Percentiles rank a stretch among this genome's conserved stretches.
Evolutionary conservation across 768 basidiomycete species (phyloP).

Genomic region (Coprinopsis sp.): DNA sequence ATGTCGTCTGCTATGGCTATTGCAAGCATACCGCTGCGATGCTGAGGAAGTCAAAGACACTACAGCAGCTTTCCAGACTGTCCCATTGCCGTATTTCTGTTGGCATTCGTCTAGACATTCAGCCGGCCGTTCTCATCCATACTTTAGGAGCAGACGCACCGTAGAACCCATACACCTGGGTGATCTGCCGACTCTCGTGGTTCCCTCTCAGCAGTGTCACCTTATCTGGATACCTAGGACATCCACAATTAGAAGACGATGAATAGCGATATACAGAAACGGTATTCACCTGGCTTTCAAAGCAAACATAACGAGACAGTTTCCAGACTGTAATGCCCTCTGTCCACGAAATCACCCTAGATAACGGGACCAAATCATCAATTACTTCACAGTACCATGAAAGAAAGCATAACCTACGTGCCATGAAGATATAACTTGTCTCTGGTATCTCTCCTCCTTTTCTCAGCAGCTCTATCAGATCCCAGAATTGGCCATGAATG

Average conservation of each 20-base stretch:
- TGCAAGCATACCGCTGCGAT: slow-evolving; percentile 75
- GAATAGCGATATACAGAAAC: too few species aligned
- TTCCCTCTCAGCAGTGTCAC: slow-evolving; percentile 92
- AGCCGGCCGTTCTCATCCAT: not conserved
- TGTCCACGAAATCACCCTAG: slow-evolving; percentile 96
- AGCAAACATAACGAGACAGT: slow-evolving; percentile 86
- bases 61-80: slow-evolving; percentile 98
- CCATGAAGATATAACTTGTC: slow-evolving; percentile 95
- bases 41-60: slow-evolving; percentile 93
- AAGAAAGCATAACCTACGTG: slow-evolving; percentile 47
- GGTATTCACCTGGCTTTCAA: slow-evolving; percentile 76
- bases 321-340: slow-evolving; percentile 94
- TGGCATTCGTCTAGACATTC: slow-evolving; percentile 80
- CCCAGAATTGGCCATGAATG: slow-evolving; percentile 98
- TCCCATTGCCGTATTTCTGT: slow-evolving; percentile 93
- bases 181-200: slow-evolving; percentile 96
- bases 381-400: slow-evolving; percentile 13
- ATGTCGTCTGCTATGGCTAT: not conserved
- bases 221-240: slow-evolving; percentile 79
- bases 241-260: not conserved
- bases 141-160: slow-evolving; percentile 45
- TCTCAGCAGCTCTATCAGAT: slow-evolving; percentile 83
- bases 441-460: slow-evolving; percentile 84
- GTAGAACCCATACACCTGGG: slow-evolving; percentile 98
- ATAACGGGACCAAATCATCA: slow-evolving; percentile 13